Evolutionary conservation across 495 filamentous ascomycete genomes (phyloP).

Genomic region (Hypomontagnella monticulosa): DNA sequence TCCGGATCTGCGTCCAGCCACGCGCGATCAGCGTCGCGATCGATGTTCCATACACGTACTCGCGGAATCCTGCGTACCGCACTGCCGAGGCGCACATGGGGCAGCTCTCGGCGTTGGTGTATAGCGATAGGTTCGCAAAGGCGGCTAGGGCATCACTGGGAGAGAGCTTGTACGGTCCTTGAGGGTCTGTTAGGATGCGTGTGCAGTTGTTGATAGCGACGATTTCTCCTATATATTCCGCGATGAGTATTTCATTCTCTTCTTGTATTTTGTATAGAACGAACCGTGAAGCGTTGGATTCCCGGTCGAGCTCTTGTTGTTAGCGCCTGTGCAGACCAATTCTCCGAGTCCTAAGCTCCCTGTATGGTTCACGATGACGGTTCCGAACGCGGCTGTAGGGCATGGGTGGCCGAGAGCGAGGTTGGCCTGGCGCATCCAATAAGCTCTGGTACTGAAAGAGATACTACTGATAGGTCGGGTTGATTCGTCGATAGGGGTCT

Average conservation of each 20-base stretch:
- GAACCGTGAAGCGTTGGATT: conserved; percentile 62
- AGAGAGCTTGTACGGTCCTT: conserved; percentile 54
- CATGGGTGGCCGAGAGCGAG: conserved; percentile 59
- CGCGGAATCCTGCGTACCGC: conserved; percentile 63
- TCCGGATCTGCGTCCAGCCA: conserved; percentile 63
- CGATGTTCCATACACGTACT: conserved; percentile 64
- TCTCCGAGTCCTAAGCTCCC: conserved; percentile 47
- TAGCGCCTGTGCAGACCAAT: conserved; percentile 59
- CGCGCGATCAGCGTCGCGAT: conserved; percentile 54
- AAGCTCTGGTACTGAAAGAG: conserved; percentile 49
- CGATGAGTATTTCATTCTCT: neutral
- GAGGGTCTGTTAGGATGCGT: conserved; percentile 54
- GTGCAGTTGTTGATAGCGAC: conserved; percentile 64
- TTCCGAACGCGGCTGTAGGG: conserved; percentile 60
- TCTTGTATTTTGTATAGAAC: neutral
- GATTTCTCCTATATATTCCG: conserved; percentile 55
- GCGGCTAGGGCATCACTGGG: conserved; percentile 52
- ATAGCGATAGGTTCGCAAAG: conserved; percentile 58
- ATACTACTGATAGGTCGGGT: conserved; percentile 44
- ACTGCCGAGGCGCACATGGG: conserved; percentile 68
- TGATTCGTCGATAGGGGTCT: conserved; percentile 33
- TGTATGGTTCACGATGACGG: conserved; percentile 65
- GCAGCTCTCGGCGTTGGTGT: conserved; percentile 67
- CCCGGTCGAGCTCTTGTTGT: conserved; percentile 49
- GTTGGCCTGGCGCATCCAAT: conserved; percentile 63